phyloP scores from a whole-genome alignment of 495 filamentous ascomycete genomes.

The Beverwykella pulmonaria region DNA sequence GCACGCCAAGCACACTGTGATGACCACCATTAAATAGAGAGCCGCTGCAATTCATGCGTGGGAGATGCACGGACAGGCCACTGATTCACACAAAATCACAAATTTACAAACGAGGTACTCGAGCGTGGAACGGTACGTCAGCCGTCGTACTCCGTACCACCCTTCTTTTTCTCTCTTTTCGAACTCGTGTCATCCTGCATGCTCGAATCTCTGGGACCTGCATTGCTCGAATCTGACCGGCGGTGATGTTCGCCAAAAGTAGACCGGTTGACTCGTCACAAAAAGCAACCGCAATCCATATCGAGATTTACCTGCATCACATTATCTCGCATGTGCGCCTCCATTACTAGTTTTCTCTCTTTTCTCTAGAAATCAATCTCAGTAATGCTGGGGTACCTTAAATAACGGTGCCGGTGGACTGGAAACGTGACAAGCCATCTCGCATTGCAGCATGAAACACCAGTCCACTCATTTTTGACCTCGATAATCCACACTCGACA shows the following conservation, averaged over 20 bases:
- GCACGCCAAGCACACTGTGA: slow-evolving; percentile 27
- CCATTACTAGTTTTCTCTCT: background rate
- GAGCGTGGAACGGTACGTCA: too few relatives aligned
- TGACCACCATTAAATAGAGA: slow-evolving; percentile 14
- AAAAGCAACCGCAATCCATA: slow-evolving; percentile 22
- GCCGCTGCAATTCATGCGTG: background rate
- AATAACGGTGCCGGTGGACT: slow-evolving; percentile 8
- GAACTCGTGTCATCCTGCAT: slow-evolving; percentile 14
- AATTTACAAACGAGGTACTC: too few relatives aligned
- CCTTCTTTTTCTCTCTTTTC: background rate
- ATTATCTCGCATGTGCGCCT: slow-evolving; percentile 20
- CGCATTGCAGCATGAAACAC: slow-evolving; percentile 32
- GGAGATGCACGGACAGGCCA: slow-evolving; percentile 10
- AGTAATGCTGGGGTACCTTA: background rate
- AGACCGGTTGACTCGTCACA: slow-evolving; percentile 10
- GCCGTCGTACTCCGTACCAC: background rate
- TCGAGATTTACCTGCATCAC: slow-evolving; percentile 20
- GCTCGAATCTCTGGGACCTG: background rate
- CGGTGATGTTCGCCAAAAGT: slow-evolving; percentile 9
- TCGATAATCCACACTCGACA: background rate
- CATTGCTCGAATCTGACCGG: background rate
- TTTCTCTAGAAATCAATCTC: background rate
- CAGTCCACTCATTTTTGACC: slow-evolving; percentile 17
- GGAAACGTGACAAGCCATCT: slow-evolving; percentile 26
- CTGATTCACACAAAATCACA: slow-evolving; percentile 12